A percentile compares a stretch with the other conserved stretches of the same genome.
Evolutionary conservation across 2,329 filamentous ascomycete genomes (phyloP).

Genomic region (Cordyceps pruinosa): DNA sequence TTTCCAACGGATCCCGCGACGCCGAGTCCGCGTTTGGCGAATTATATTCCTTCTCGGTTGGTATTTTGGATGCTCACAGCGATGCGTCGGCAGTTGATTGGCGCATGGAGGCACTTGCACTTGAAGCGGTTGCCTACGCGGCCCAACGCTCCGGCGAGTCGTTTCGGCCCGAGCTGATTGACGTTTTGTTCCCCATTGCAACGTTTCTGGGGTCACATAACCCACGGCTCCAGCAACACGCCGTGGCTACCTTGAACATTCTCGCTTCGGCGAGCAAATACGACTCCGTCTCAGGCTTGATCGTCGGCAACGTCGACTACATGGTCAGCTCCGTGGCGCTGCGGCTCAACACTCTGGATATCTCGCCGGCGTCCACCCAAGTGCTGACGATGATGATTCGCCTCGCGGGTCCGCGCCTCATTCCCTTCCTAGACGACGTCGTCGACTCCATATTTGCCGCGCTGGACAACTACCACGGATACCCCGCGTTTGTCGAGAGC

Average conservation of each 20-base stretch:
- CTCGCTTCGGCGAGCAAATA: conserved; percentile 75
- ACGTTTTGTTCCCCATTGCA: conserved; percentile 84
- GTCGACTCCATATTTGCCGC: conserved; percentile 87
- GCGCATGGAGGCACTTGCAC: conserved; percentile 68
- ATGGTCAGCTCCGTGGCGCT: conserved; percentile 89
- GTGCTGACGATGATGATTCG: conserved; percentile 92
- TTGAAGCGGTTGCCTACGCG: conserved; percentile 74
- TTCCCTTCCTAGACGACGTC: conserved; percentile 88
- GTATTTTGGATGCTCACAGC: conserved; percentile 48
- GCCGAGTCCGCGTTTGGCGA: conserved; percentile 50
- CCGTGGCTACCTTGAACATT: conserved; percentile 74
- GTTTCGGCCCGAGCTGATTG: conserved; percentile 81
- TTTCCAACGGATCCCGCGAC: conserved; percentile 30
- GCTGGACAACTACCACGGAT: conserved; percentile 92
- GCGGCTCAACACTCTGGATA: conserved; percentile 83
- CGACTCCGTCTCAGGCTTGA: conserved; percentile 62
- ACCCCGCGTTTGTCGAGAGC: conserved; percentile 75
- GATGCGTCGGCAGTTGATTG: conserved; percentile 52
- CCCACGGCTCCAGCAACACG: conserved; percentile 65
- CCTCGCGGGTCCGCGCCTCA: conserved; percentile 70
- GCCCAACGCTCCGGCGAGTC: conserved; percentile 57
- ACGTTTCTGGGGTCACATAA: conserved; percentile 74
- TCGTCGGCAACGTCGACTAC: conserved; percentile 91
- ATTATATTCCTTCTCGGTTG: conserved; percentile 62
- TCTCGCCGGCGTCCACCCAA: conserved; percentile 83